Base-by-base conservation (phyloP, 1,139 yeast genomes). In the Petasospora fabianii region DNA sequence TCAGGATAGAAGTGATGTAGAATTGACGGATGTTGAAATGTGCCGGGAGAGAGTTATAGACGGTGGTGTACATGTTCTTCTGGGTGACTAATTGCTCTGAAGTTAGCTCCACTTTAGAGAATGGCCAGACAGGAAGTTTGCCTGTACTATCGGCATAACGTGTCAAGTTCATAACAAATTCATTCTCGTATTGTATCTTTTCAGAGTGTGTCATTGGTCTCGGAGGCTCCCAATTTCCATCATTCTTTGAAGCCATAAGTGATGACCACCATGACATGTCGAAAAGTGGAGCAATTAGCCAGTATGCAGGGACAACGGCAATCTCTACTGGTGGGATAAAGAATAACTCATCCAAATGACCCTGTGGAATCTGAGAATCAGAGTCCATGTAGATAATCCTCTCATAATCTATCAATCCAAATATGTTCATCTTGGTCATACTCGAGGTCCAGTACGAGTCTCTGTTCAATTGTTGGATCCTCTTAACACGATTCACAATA, bases 401-500 rank as follows among this genome's bases (percentile, higher is more conserved):
- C 10, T 69, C 68, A 51, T 65, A 80, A 30, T 74, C 69, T 0
- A 65, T 62, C 47, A 69, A 68, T 40, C 68, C 66, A 52, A 80
- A 79, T 0, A 75, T 66, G 42, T 69, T 66, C 32, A 78, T 58
- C 49, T 79, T 78, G 0, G 83, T 77, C 45, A 75, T 70, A 33
- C 80, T 73, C 8, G 69, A 64, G 3, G 63, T 52, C 84, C 84
- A 78, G 13, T 35, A 35, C 9, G 34, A 30, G 9, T 31, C 13
- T 24, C 13, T 24, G 26, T 24, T 5, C 12, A n/a, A 9, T 24
- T 9, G 6, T 12, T 24, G 9, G 26, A 8, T 28, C n/a, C 24
- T 15, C n/a, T 17, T 15, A 9, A 34, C 22, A 5, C 18, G 27
- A 21, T 26, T 24, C 27, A 65, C 54, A 4, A 61, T 47, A 3